Evolutionary conservation across 2,329 filamentous ascomycete species (phyloP).

Genomic region (Mycogone perniciosa): DNA sequence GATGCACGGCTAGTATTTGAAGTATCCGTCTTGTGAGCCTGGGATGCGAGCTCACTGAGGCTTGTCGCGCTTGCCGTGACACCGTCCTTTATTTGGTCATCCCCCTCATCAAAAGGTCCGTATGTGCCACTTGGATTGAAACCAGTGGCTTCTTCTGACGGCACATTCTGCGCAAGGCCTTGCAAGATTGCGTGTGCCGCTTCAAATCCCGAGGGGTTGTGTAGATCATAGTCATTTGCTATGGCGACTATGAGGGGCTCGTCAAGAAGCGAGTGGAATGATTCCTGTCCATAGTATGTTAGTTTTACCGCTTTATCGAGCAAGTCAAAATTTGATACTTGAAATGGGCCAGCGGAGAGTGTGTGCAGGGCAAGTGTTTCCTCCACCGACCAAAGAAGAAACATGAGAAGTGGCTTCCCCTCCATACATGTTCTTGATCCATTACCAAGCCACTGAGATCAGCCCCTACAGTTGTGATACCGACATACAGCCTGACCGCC

Average conservation of each 20-base stretch:
- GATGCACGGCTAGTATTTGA: slow-evolving; percentile 22
- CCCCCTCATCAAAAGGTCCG: slow-evolving; percentile 27
- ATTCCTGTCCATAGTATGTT: slow-evolving; percentile 41
- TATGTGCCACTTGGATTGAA: slow-evolving; percentile 75
- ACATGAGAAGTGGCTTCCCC: too few relatives aligned
- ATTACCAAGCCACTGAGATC: too few relatives aligned
- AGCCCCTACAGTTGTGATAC: too few relatives aligned
- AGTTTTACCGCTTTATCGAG: too few relatives aligned
- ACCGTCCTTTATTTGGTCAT: slow-evolving; percentile 19
- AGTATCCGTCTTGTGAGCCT: slow-evolving; percentile 24
- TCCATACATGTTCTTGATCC: too few relatives aligned
- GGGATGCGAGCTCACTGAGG: slow-evolving; percentile 23
- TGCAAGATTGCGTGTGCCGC: slow-evolving; percentile 55
- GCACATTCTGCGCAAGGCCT: slow-evolving; percentile 57
- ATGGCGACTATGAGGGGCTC: slow-evolving; percentile 72
- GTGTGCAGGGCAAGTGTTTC: too few relatives aligned
- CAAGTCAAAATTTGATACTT: too few relatives aligned
- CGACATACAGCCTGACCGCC: too few relatives aligned
- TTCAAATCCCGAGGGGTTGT: slow-evolving; percentile 42
- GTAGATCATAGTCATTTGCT: slow-evolving; percentile 64
- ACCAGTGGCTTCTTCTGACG: slow-evolving; percentile 61
- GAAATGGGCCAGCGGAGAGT: too few relatives aligned
- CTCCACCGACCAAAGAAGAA: too few relatives aligned
- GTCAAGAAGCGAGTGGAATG: slow-evolving; percentile 70
- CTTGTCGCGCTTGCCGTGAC: slow-evolving; percentile 18